These are phyloP conservation scores for Fusarium luffae DNA, from an alignment of 2,329 filamentous ascomycete species.

Conservation along the genomic window DNA sequence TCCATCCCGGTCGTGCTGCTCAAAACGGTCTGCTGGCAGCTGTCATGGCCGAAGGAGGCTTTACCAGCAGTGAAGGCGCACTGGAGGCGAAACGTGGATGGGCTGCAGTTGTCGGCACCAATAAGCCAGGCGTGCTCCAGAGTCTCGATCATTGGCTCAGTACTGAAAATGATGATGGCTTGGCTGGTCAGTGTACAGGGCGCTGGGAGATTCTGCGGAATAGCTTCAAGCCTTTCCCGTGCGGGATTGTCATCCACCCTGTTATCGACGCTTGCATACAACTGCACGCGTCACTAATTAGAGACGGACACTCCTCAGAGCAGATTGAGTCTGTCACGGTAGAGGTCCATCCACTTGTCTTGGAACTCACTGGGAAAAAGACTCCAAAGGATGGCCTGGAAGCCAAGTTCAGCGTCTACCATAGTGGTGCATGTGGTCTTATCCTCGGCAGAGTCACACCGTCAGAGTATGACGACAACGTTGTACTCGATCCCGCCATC, in stretches of 20 bases:
- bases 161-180: not conserved
- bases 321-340: not conserved
- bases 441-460: not conserved
- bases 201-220: constrained; percentile 6
- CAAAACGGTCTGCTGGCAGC: not conserved
- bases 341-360: not conserved
- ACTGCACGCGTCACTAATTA: not conserved
- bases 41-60: constrained; percentile 4
- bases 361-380: constrained; percentile 5
- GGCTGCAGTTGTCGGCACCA: not conserved
- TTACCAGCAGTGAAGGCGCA: not conserved
- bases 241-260: not conserved
- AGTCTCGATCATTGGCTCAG: not conserved
- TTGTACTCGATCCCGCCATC: not conserved
- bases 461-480: not conserved
- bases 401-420: constrained; percentile 14
- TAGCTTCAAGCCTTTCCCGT: constrained; percentile 2
- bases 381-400: not conserved
- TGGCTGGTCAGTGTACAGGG: fast-evolving
- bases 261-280: not conserved
- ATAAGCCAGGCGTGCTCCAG: not conserved
- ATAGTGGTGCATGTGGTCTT: constrained; percentile 2
- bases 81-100: constrained; percentile 7
- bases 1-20: not conserved
- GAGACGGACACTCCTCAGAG: not conserved